Base-by-base conservation (phyloP, 768 basidiomycete genomes). In the Mycena capillaripes region DNA sequence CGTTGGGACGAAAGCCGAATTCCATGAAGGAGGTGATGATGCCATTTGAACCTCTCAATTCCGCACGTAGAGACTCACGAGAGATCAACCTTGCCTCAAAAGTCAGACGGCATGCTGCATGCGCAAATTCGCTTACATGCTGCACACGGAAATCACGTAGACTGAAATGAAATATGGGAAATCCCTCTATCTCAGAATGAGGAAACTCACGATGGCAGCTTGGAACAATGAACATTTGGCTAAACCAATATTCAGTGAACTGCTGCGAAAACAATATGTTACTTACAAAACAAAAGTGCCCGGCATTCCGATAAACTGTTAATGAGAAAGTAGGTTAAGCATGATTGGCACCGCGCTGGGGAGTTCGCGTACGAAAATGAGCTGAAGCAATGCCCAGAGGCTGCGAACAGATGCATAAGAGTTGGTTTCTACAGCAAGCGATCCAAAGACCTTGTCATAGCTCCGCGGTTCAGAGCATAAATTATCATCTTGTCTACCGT, bases 91-190 rank as follows among this genome's bases (percentile, higher is more conserved):
- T 44, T 29, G 29, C 30, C 3, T 25, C 29, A 4, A 27, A 12
- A 42, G 40, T 29, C 3, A 44, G 11, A n/a, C 29, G 10, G 17
- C 8, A 46, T 7, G 36, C 36, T n/a, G n/a, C 36, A 46, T 19
- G 4, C 8, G 14, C 16, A 16, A 8, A 14, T 27, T 14, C 27
- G 19, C 42, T 25, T 30, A 67, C 66, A 67, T 67, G 66, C 66
- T 67, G 44, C 66, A 67, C 3, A 67, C 66, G 2, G 66, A 67
- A n/a, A 67, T 67, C 19, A 59, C 57, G 21, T 67, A 67, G 40
- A 67, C 66, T 67, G 56, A 12, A 17, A 42, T 4, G 27, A 10
- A 27, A 64, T 12, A n/a, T 16, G 25, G 14, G 11, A 11, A 19
- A 27, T 30, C 16, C 4, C 8, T 0, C 25, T 16, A n/a, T 16